Percentiles rank a stretch among this genome's conserved stretches.
phyloP scores from a whole-genome alignment of 495 filamentous ascomycete genomes.

The Penicillium turbatum region DNA sequence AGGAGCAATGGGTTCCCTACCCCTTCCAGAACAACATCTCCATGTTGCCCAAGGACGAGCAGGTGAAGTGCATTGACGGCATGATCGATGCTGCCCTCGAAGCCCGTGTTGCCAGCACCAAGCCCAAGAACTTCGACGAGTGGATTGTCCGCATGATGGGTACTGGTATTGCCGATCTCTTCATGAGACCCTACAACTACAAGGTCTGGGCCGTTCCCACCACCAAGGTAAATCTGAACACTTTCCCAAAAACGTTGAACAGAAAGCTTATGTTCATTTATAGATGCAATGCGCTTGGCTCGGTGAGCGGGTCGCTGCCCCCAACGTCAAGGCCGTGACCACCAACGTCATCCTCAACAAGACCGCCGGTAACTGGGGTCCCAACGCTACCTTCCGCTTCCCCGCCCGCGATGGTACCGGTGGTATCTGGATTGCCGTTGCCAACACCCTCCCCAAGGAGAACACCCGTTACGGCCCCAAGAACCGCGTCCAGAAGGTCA shows the following conservation, averaged over 20 bases:
- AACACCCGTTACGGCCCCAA: slow-evolving; percentile 86
- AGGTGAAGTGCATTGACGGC: slow-evolving; percentile 91
- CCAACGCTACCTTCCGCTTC: slow-evolving; percentile 98
- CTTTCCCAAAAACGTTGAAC: background rate
- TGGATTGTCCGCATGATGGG: slow-evolving; percentile 97
- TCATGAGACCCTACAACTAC: slow-evolving; percentile 99
- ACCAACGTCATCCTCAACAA: slow-evolving; percentile 95
- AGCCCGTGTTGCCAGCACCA: slow-evolving; percentile 76
- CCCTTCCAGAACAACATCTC: slow-evolving; percentile 99
- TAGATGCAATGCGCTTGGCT: slow-evolving; percentile 99
- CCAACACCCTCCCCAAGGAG: slow-evolving; percentile 86
- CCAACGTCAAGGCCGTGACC: slow-evolving; percentile 91
- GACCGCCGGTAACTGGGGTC: slow-evolving; percentile 96
- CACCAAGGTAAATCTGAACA: slow-evolving; percentile 66
- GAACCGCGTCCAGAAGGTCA: slow-evolving; percentile 77
- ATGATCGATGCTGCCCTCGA: slow-evolving; percentile 95
- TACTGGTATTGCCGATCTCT: slow-evolving; percentile 83
- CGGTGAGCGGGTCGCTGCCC: slow-evolving; percentile 95
- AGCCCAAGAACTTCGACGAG: slow-evolving; percentile 95
- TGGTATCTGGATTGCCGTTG: slow-evolving; percentile 98
- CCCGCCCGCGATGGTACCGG: slow-evolving; percentile 92
- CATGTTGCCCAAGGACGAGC: slow-evolving; percentile 95
- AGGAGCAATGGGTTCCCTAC: slow-evolving; percentile 93
- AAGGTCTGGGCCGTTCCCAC: slow-evolving; percentile 99
- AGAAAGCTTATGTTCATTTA: background rate